phyloP scores from a whole-genome alignment of 352 stramenopile species.

The Globisporangium sylvaticum region DNA sequence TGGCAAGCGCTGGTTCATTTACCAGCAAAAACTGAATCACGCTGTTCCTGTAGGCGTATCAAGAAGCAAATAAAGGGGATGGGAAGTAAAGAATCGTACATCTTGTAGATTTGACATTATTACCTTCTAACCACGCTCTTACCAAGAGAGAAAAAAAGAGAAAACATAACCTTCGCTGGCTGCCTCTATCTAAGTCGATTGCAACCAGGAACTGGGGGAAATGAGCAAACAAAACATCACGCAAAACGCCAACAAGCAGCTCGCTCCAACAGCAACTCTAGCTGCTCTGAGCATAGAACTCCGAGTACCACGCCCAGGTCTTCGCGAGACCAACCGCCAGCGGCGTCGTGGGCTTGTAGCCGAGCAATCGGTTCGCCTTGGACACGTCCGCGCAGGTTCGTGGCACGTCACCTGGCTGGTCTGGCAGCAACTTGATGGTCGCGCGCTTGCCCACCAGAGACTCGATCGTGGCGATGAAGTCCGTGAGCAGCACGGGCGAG shows the following conservation, averaged over 20 bases:
- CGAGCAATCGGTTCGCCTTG: slow-evolving; percentile 93
- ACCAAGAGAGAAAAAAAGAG: not conserved
- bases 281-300: slow-evolving; percentile 5
- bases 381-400: slow-evolving; percentile 95
- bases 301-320: slow-evolving; percentile 8
- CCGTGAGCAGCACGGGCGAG: slow-evolving; percentile 84
- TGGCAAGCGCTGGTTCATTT: too few species aligned
- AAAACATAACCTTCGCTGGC: not conserved
- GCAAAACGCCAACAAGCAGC: not conserved
- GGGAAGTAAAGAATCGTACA: too few species aligned
- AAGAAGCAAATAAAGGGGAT: too few species aligned
- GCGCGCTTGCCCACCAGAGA: slow-evolving; percentile 92
- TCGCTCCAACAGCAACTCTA: not conserved
- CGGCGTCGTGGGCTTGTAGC: slow-evolving; percentile 91
- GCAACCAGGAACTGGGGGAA: not conserved
- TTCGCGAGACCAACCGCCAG: slow-evolving; percentile 92
- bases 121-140: not conserved
- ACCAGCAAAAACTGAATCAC: too few species aligned
- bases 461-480: slow-evolving; percentile 96
- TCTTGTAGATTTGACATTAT: too few species aligned
- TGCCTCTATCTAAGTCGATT: not conserved
- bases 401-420: slow-evolving; percentile 96
- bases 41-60: too few species aligned
- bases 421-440: slow-evolving; percentile 91
- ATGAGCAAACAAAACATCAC: not conserved